phyloP scores from a whole-genome alignment of 2,329 filamentous ascomycete genomes.

The Pestalotiopsis sp. region DNA sequence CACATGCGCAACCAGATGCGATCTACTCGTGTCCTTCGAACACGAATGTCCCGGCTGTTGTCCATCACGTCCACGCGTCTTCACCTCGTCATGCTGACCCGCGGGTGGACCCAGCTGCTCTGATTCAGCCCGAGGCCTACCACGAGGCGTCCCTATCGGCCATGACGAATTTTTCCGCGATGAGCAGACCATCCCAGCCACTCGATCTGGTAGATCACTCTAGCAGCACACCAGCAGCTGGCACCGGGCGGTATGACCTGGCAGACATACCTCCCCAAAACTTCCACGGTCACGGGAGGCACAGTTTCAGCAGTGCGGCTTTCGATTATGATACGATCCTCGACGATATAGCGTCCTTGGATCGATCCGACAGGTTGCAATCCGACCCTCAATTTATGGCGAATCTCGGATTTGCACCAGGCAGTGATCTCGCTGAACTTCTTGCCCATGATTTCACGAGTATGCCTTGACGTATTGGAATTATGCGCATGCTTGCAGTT shows the following conservation, averaged over 20 bases:
- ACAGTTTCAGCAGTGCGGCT: constrained; percentile 24
- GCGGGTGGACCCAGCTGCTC: constrained; percentile 1
- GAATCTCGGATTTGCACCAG: constrained; percentile 65
- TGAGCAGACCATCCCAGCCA: background rate
- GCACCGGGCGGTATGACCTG: constrained; percentile 17
- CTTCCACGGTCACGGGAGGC: constrained; percentile 15
- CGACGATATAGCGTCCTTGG: constrained; percentile 52
- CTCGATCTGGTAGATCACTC: background rate
- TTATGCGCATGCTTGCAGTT: background rate
- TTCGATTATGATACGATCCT: constrained; percentile 54
- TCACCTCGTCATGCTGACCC: constrained; percentile 10
- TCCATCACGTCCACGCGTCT: constrained; percentile 6
- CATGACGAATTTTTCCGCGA: background rate
- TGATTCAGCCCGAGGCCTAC: background rate
- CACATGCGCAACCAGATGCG: background rate
- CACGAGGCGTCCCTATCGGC: background rate
- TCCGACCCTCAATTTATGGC: constrained; percentile 65
- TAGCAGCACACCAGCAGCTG: constrained; percentile 8
- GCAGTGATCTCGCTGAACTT: constrained; percentile 55
- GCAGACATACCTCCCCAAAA: constrained; percentile 15
- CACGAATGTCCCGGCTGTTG: background rate
- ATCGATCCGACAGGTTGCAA: constrained; percentile 48
- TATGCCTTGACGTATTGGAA: background rate
- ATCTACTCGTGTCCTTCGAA: background rate
- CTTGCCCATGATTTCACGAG: constrained; percentile 24